These are phyloP conservation scores for Geotrichum siamense DNA, from an alignment of 1,139 yeast species.

Conservation along the genomic window DNA sequence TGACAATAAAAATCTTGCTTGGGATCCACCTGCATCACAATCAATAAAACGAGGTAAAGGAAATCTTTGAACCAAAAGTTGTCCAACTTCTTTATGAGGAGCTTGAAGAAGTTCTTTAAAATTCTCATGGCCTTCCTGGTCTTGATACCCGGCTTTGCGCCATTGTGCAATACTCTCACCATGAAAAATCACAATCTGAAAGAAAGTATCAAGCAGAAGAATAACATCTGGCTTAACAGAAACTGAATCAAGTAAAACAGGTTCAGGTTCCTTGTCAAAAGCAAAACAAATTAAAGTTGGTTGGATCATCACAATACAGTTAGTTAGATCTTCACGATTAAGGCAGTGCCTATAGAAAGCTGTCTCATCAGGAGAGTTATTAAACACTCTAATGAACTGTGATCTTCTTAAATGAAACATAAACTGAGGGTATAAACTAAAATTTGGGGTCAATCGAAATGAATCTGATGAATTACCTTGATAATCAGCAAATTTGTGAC, in stretches of 20 bases:
- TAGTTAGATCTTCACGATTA: slow-evolving; percentile 59
- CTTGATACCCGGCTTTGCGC: slow-evolving; percentile 64
- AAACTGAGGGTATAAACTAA: slow-evolving; percentile 69
- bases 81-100: slow-evolving; percentile 64
- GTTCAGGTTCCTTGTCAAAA: slow-evolving; percentile 48
- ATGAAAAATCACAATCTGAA: slow-evolving; percentile 64
- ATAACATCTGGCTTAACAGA: slow-evolving; percentile 58
- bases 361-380: slow-evolving; percentile 77
- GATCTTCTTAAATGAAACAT: slow-evolving; percentile 66
- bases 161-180: slow-evolving; percentile 64
- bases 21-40: slow-evolving; percentile 72
- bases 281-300: slow-evolving; percentile 65
- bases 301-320: slow-evolving; percentile 66
- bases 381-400: slow-evolving; percentile 61
- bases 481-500: slow-evolving; percentile 73
- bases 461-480: slow-evolving; percentile 59
- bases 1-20: slow-evolving; percentile 69
- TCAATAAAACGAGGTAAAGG: slow-evolving; percentile 70
- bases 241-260: slow-evolving; percentile 58
- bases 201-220: slow-evolving; percentile 62
- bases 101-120: slow-evolving; percentile 54
- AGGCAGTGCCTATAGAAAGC: slow-evolving; percentile 62
- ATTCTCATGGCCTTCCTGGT: slow-evolving; percentile 54
- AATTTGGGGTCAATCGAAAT: slow-evolving; percentile 61
- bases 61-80: slow-evolving; percentile 57